phyloP scores from a whole-genome alignment of 148 eudicot species.

The Rhododendron mucronatum region DNA sequence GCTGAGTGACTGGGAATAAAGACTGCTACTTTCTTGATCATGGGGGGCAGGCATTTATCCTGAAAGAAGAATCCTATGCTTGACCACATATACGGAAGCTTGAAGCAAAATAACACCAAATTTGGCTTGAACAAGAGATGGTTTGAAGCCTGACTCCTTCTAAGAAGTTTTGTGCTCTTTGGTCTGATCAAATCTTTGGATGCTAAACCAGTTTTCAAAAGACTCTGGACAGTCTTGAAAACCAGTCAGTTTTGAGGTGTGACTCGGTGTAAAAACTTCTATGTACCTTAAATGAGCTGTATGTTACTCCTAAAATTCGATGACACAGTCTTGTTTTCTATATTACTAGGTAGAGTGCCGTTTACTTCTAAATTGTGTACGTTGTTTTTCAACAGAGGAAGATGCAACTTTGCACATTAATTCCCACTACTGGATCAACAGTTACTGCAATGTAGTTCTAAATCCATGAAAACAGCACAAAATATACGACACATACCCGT shows the following conservation, averaged over 20 bases:
- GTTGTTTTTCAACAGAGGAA: not conserved
- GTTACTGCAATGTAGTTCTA: not conserved
- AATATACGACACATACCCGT: not conserved
- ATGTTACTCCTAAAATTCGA: not conserved
- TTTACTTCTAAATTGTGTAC: not conserved
- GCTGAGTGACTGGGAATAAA: constrained; percentile 3
- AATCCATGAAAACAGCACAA: not conserved
- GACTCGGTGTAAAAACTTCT: not conserved
- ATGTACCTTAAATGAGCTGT: not conserved
- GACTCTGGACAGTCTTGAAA: not conserved
- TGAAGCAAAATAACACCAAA: not conserved
- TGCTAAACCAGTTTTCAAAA: not conserved
- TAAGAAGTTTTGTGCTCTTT: not conserved
- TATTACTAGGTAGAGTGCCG: not conserved
- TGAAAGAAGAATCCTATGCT: not conserved
- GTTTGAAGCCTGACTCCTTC: not conserved
- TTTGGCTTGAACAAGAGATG: not conserved
- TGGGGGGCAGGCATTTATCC: not conserved
- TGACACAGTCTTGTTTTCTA: not conserved
- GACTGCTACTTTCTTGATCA: not conserved
- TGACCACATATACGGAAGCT: not conserved
- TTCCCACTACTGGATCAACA: not conserved
- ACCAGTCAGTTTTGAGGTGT: not conserved
- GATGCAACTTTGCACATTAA: not conserved
- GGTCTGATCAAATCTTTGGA: not conserved